Base-by-base conservation (phyloP, 805 yeast species). In the Monosporozyma servazzii region DNA sequence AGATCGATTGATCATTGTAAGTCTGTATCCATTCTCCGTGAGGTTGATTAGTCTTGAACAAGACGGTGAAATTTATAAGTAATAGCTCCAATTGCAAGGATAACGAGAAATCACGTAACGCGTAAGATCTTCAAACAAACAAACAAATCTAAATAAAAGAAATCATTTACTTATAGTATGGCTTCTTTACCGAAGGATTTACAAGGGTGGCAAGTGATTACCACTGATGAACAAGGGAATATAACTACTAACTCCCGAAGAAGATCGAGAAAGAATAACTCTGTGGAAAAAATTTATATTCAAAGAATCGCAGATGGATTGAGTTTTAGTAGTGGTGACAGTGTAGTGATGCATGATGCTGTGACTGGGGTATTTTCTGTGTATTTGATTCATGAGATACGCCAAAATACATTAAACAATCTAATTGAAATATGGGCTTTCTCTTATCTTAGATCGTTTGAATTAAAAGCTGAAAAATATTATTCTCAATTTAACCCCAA, bases 271-370 rank as follows among this genome's bases (percentile, higher is more conserved):
- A 58, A 59, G 46, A 54, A 64, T 41, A 21, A 45, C 3, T 54
- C 54, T 3, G 52, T 56, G 21, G 57, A 58, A 20, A 48, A 51
- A 18, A 54, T 63, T 1, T 56, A 63, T 4, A 57, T 80, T 23
- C 68, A 64, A 50, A 67, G 82, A 52, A 71, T 65, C 9, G 59
- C 56, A 0, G 86, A 80, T 62, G 77, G 72, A 2, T 54, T 80
- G 37, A 75, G 71, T 45, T 56, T 84, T 20, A 69, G 70, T 25
- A 71, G 71, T 9, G 89, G 89, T 3, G 82, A 79, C 54, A 68
- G 77, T 39, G 59, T 83, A 0, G 61, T 80, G 8, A 68, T 77
- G 42, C 66, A 65, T 31, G 70, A 69, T 50, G 60, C 54, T 0
- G 66, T 62, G 1, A 64, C 65, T 1, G 55, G 61, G 1, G 67